These are phyloP conservation scores for Colletotrichum noveboracense DNA, from an alignment of 2,329 filamentous ascomycete genomes.

Conservation along the genomic window DNA sequence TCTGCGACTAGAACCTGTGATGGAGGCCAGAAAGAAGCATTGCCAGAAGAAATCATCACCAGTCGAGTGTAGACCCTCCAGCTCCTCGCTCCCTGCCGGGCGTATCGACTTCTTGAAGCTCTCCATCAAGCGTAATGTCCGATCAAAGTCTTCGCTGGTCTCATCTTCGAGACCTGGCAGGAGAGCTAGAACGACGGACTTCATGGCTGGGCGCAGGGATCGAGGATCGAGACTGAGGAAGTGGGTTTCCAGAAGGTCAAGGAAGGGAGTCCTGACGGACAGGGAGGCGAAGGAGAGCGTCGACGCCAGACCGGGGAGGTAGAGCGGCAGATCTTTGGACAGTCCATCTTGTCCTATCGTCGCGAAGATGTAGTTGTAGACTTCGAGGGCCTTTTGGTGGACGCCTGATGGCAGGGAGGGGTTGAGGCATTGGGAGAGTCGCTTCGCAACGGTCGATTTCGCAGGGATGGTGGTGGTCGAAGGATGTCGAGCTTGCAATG, in stretches of 20 bases:
- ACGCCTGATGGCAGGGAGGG: constrained; percentile 93
- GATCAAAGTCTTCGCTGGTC: constrained; percentile 95
- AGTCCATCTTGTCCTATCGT: constrained; percentile 83
- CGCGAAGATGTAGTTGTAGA: constrained; percentile 89
- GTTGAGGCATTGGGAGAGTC: constrained; percentile 93
- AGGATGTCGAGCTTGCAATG: constrained; percentile 83
- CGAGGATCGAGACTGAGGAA: constrained; percentile 74
- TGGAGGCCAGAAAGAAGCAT: constrained; percentile 91
- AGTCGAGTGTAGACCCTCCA: constrained; percentile 58
- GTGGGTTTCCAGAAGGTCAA: constrained; percentile 82
- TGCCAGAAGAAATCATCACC: constrained; percentile 97
- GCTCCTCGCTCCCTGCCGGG: constrained; percentile 53
- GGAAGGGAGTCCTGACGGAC: constrained; percentile 83
- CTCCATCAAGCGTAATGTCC: constrained; percentile 79
- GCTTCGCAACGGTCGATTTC: constrained; percentile 83
- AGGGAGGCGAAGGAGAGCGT: constrained; percentile 95
- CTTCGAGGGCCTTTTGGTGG: constrained; percentile 95
- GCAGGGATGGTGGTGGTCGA: constrained; percentile 77
- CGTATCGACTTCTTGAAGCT: constrained; percentile 75
- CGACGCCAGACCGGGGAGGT: constrained; percentile 86
- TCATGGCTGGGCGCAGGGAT: constrained; percentile 84
- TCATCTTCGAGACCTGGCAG: constrained; percentile 94
- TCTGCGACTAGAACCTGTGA: constrained; percentile 85
- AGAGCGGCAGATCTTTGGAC: constrained; percentile 82
- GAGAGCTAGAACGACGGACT: constrained; percentile 86